Percentiles rank a stretch among this genome's conserved stretches.
Conservation (phyloP, 179 eudicot genomes). For the Silene coronaria region DNA sequence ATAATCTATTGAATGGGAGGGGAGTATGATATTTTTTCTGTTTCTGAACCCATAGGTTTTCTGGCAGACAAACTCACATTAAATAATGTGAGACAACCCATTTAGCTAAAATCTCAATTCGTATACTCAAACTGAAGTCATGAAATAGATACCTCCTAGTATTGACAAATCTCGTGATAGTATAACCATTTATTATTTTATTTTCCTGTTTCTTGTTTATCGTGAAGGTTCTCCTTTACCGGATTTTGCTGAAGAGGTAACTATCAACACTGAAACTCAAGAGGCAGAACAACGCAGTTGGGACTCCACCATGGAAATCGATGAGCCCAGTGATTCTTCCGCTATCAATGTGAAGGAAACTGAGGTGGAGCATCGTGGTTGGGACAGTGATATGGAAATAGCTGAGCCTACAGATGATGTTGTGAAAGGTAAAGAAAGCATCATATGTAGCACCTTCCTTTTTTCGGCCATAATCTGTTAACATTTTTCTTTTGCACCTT, state of each 20-base stretch:
- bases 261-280: background rate
- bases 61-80: background rate
- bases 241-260: background rate
- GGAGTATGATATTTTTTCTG: background rate
- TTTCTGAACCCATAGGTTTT: background rate
- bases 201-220: background rate
- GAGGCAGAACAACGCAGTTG: background rate
- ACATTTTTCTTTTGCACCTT: background rate
- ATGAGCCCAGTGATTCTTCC: background rate
- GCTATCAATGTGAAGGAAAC: background rate
- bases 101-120: background rate
- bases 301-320: constrained; percentile 13
- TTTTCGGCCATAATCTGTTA: background rate
- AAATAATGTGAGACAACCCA: background rate
- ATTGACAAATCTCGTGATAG: background rate
- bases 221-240: constrained; percentile 9
- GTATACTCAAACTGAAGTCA: background rate
- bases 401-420: background rate
- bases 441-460: background rate
- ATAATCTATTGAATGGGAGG: no score
- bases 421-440: constrained; percentile 1
- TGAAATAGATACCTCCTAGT: background rate
- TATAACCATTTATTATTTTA: background rate
- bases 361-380: background rate
- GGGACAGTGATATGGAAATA: constrained; percentile 9